Evolutionary conservation across 148 eudicot species (phyloP).

Genomic region (Camellia lanceoleosa): DNA sequence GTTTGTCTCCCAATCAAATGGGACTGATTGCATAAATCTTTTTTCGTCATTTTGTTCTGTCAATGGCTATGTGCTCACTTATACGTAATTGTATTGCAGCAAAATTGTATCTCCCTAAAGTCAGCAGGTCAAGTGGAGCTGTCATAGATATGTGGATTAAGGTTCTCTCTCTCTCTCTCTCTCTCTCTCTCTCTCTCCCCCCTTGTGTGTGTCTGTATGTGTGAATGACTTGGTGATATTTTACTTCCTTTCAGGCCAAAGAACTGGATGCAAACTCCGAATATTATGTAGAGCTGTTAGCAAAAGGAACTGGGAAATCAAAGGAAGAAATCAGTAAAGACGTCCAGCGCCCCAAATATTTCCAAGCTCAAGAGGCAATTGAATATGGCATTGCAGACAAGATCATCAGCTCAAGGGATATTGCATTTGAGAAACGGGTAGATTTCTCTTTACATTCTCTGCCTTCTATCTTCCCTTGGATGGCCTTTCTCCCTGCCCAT

Average conservation of each 20-base stretch:
- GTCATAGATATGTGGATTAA: slow-evolving; percentile 80
- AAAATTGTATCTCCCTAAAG: slow-evolving; percentile 68
- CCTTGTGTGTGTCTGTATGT: background rate
- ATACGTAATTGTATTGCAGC: slow-evolving; percentile 44
- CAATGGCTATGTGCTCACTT: no score
- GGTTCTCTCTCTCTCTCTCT: slow-evolving; percentile 38
- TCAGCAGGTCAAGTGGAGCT: slow-evolving; percentile 61
- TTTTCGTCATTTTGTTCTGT: no score
- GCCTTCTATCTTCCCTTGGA: background rate
- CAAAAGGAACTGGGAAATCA: slow-evolving; percentile 81
- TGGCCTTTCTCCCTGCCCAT: background rate
- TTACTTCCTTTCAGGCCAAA: slow-evolving; percentile 48
- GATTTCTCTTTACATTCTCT: background rate
- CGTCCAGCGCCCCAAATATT: slow-evolving; percentile 54
- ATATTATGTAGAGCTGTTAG: slow-evolving; percentile 65
- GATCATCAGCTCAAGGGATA: slow-evolving; percentile 53
- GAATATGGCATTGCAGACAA: slow-evolving; percentile 87
- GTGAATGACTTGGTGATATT: background rate
- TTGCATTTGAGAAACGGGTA: slow-evolving; percentile 60
- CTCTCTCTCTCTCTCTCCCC: slow-evolving; percentile 22
- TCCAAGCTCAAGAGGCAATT: slow-evolving; percentile 73
- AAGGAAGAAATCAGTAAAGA: slow-evolving; percentile 73
- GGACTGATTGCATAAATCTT: no score
- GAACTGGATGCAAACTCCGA: slow-evolving; percentile 70
- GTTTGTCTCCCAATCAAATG: no score